A percentile compares a stretch with the other conserved stretches of the same genome.
phyloP scores from a whole-genome alignment of 805 yeast genomes.

The Tetrapisispora arboricola region DNA sequence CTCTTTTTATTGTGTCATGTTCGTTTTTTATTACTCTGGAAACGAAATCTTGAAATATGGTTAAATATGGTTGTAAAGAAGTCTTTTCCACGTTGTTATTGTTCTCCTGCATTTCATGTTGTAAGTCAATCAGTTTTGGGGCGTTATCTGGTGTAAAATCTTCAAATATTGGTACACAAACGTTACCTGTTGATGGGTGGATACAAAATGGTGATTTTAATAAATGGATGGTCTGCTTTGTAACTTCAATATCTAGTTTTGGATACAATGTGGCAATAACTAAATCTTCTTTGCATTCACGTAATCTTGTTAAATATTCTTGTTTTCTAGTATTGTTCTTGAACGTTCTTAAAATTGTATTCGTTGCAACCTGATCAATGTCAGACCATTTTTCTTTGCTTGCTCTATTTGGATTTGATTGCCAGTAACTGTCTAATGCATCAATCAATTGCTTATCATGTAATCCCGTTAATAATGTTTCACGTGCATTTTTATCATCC shows the following conservation, averaged over 20 bases:
- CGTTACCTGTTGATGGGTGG: conserved; percentile 91
- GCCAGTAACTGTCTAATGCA: conserved; percentile 53
- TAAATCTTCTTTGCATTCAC: conserved; percentile 74
- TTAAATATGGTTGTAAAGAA: conserved; percentile 59
- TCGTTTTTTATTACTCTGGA: conserved; percentile 48
- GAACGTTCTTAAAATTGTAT: conserved; percentile 9
- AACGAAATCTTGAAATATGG: conserved; percentile 56
- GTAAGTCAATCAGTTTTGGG: conserved; percentile 60
- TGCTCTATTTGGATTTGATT: conserved; percentile 37
- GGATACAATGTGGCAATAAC: conserved; percentile 79
- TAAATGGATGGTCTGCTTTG: conserved; percentile 81
- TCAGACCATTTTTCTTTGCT: conserved; percentile 72
- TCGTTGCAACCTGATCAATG: conserved; percentile 42
- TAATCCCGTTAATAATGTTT: conserved; percentile 48
- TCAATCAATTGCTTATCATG: conserved; percentile 50
- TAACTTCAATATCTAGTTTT: conserved; percentile 85
- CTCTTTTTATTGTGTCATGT: conserved; percentile 29
- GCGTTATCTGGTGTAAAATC: conserved; percentile 67
- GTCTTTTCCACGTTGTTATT: conserved; percentile 44
- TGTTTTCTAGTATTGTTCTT: conserved; percentile 5
- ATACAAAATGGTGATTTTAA: conserved; percentile 94
- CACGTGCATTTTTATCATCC: conserved; percentile 41
- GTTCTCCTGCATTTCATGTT: conserved; percentile 50
- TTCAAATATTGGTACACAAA: conserved; percentile 69
- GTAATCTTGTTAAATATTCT: conserved; percentile 33